phyloP scores from a whole-genome alignment of 2,329 filamentous ascomycete genomes.

The Trematosphaeria pertusa region DNA sequence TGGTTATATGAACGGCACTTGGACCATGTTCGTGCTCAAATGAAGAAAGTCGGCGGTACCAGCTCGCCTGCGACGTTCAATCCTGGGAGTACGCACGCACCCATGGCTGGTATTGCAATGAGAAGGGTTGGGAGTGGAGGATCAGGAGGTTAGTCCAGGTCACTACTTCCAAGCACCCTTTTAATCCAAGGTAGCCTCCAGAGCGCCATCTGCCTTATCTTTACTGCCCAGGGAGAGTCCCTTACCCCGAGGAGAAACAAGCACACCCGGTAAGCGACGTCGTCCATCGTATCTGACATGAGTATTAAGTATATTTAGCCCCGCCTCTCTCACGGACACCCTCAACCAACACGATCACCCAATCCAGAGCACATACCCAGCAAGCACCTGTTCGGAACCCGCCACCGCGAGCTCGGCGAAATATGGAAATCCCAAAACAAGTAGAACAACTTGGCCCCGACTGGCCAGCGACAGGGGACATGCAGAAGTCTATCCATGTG shows the following conservation, averaged over 20 bases:
- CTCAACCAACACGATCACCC: conserved; percentile 57
- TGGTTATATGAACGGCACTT: conserved; percentile 93
- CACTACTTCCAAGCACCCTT: background rate
- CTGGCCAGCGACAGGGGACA: background rate
- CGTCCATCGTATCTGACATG: background rate
- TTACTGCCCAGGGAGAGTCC: conserved; percentile 65
- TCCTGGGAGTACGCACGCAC: conserved; percentile 49
- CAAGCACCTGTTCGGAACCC: conserved; percentile 31
- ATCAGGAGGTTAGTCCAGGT: conserved; percentile 42
- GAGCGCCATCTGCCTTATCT: conserved; percentile 63
- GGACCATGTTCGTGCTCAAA: conserved; percentile 87
- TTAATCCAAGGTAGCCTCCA: conserved; percentile 35
- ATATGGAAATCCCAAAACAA: background rate
- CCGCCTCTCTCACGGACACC: conserved; percentile 53
- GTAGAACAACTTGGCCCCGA: conserved; percentile 6
- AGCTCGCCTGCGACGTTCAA: conserved; percentile 65
- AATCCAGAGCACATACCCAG: conserved; percentile 39
- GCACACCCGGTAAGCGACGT: conserved; percentile 44
- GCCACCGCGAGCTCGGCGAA: conserved; percentile 21
- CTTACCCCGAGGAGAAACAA: conserved; percentile 57
- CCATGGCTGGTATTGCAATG: conserved; percentile 55
- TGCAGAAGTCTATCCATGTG: conserved; percentile 15
- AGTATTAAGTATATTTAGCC: conserved; percentile 18
- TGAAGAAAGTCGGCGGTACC: conserved; percentile 74
- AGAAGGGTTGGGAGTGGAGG: conserved; percentile 59